Evolutionary conservation across 2,329 filamentous ascomycete species (phyloP).

Genomic region (Cytospora schulzeri): DNA sequence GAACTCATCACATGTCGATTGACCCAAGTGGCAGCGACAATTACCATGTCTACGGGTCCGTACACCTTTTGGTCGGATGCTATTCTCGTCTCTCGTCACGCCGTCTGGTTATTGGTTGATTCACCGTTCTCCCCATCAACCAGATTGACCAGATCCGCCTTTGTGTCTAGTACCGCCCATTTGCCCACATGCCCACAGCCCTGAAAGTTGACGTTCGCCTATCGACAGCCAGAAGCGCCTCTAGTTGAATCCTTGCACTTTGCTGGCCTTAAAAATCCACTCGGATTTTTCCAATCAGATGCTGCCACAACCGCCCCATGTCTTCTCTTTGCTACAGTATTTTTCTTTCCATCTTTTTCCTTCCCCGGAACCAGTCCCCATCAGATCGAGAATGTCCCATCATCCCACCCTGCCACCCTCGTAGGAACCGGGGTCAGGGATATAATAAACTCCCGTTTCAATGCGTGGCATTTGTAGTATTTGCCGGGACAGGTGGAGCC

Average conservation of each 20-base stretch:
- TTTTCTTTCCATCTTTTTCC: neutral
- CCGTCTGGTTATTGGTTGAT: neutral
- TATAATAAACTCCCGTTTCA: slow-evolving; percentile 9
- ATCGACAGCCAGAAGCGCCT: slow-evolving; percentile 17
- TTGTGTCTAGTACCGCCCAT: slow-evolving; percentile 9
- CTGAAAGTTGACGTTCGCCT: slow-evolving; percentile 30
- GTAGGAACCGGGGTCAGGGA: slow-evolving; percentile 18
- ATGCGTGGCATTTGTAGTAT: slow-evolving; percentile 14
- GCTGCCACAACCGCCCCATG: slow-evolving; percentile 29
- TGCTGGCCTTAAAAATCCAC: slow-evolving; percentile 25
- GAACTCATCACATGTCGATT: neutral
- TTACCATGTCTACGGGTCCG: neutral
- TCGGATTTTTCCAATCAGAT: slow-evolving; percentile 31
- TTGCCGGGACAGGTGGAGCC: slow-evolving; percentile 5
- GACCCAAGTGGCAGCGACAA: neutral
- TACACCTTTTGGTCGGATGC: neutral
- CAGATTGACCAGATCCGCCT: slow-evolving; percentile 2
- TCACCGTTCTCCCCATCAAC: neutral
- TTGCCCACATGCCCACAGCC: slow-evolving; percentile 13
- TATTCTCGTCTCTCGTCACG: neutral
- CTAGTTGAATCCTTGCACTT: slow-evolving; percentile 15
- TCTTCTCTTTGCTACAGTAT: neutral
- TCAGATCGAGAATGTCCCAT: slow-evolving; percentile 18
- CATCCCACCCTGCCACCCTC: slow-evolving; percentile 4
- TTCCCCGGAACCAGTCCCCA: slow-evolving; percentile 4